Evolutionary conservation across 2,329 filamentous ascomycete species (phyloP), one percentile per base, ranked within the genome.

Genomic region (Cercospora beticola): DNA sequence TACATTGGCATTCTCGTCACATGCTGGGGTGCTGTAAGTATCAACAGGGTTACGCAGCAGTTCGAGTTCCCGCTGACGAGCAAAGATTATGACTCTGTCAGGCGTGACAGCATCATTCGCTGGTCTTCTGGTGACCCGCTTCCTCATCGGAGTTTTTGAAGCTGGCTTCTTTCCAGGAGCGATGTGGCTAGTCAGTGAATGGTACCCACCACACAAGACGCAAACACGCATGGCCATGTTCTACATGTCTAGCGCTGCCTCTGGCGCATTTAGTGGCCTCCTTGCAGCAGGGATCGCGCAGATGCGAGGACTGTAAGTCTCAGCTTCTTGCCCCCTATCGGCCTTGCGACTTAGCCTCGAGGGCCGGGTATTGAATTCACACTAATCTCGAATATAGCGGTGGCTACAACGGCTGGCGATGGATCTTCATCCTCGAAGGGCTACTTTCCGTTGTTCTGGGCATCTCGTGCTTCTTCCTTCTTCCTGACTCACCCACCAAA

Each of bases 91-190:
- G 70, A 71, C 68, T n/a, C 30, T 71, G 14, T 65, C 66, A 12
- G 81, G 93, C 6, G 90, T 93, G 1, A 83, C 88, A 67, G 95
- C 88, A 76, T 97, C 93, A 79, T 83, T 85, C 52, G 82, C 84
- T 36, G 92, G 93, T 0, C 83, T 97, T 12, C 84, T 97, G 62
- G 85, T 89, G 0, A 92, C 91, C 3, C 69, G 92, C 26, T 97
- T 97, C 83, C 93, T 97, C 78, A 86, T 97, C 1, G 94, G 94
- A 8, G 69, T 86, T 3, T 83, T 83, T 64, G 92, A 95, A 78
- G 82, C 91, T 8, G 91, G 91, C 6, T 83, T 94, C 0, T 85
- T 85, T 60, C 84, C 83, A 0, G 83, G 83, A 30, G 77, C 70
- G 3, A 70, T 72, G 43, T 71, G 68, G 66, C 62, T 71, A 8